Base-by-base conservation (phyloP, 2,329 filamentous ascomycete genomes). In the Pseudogymnoascus sp. region DNA sequence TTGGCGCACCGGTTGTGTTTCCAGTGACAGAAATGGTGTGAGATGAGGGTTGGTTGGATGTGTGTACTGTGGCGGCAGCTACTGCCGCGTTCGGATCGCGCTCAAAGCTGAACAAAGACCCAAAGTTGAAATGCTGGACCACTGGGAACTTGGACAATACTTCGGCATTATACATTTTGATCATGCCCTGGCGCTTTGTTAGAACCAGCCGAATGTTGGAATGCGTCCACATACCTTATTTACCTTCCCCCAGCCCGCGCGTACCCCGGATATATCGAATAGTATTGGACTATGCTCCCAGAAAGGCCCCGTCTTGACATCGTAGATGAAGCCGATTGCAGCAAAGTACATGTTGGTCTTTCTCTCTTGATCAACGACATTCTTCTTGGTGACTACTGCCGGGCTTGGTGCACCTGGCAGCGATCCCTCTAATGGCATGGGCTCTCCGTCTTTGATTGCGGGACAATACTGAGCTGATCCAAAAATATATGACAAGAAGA, bases 111-210 rank as follows among this genome's bases (percentile, higher is more conserved):
- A 93, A 91, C n/a, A 94, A 77, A 5, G 86, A 88, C 27, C 90
- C 90, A 67, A 94, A 93, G 2, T 82, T 84, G 68, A 94, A 97
- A 75, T 99, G 94, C 75, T 99, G 94, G n/a, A 99, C 91, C 2
- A 99, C 94, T 2, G 94, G 94, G 71, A 97, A 97, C 74, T 99
- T 99, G 39, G 90, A 91, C 12, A 99, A 80, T 2, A 99, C 94
- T 77, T 99, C 94, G 15, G 91, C 94, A 68, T 95, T 92, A 78
- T 93, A 99, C 94, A 99, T 99, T 76, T 97, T 99, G 70, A 99
- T 85, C 94, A 58, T 97, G 60, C 94, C 94, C 87, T 89, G 64
- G 7, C n/a, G 27, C 21, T 61, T 31, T 55, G 27, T 64, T 61
- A 66, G 61, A 10, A 59, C 36, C 12, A 17, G 12, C 9, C 9